Evolutionary conservation across 2,329 filamentous ascomycete species (phyloP), one percentile per base, ranked within the genome.

Genomic region (Penicillium sp.): DNA sequence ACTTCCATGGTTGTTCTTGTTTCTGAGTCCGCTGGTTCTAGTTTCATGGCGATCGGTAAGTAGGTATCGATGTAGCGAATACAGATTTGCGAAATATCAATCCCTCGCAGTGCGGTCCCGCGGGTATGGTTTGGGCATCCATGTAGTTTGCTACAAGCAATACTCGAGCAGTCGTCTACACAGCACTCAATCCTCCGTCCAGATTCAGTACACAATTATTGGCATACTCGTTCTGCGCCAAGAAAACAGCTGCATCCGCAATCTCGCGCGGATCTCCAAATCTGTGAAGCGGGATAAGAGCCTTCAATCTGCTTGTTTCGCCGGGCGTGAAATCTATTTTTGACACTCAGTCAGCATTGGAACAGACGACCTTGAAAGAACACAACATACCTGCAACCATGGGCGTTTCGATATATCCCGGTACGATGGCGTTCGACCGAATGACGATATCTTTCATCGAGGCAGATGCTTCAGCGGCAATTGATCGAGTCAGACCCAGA

Each of bases 191-290:
- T 1, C 92, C 92, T 14, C 92, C 92, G 72, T 96, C 92, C 27
- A 96, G 79, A 70, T 92, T 94, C 48, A 96, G 79, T 47, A 92
- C 81, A 70, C 90, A 94, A 61, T 95, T 95, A 71, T 93, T 93
- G 52, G 90, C 89, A 73, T 93, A 96, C 58, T 83, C 77, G 71
- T 94, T 96, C 44, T 81, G 81, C 29, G 84, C 88, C 14, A 96
- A 80, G 71, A 95, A 96, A 27, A 88, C 68, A 44, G 88, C 89
- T 50, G 91, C 90, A 66, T 92, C 86, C n/a, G 91, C 90, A 31
- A 95, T 83, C 70, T 96, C 91, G 24, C 83, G 79, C 7, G 82
- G 77, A 32, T 77, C 75, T 14, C 89, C 91, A 58, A 93, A 84
- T 29, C 90, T 85, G 29, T 76, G 75, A 14, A 83, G 68, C 1